phyloP scores from a whole-genome alignment of 441 rosid genomes.

The Pelargonium fulgidum region DNA sequence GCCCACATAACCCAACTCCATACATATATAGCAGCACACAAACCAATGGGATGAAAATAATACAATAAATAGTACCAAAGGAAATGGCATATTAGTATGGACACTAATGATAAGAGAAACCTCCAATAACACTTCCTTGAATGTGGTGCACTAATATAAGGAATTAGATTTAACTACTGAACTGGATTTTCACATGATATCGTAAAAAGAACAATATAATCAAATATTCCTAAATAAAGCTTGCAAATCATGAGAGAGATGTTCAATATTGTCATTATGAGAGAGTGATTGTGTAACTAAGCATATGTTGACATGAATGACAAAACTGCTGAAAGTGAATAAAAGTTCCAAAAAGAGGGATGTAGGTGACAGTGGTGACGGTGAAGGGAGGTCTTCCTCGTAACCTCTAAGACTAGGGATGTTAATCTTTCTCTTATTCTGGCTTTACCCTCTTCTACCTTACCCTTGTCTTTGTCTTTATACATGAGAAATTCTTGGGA shows the following conservation, averaged over 20 bases:
- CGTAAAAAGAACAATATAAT: neutral
- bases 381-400: too few relatives aligned
- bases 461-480: too few relatives aligned
- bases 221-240: neutral
- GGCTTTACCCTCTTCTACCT: too few relatives aligned
- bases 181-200: too few relatives aligned
- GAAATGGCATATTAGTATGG: neutral
- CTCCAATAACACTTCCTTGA: neutral
- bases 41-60: neutral
- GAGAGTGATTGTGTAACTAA: neutral
- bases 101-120: neutral
- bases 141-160: neutral
- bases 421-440: too few relatives aligned
- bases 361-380: too few relatives aligned
- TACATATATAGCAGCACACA: neutral
- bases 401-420: too few relatives aligned
- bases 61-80: neutral
- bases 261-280: neutral
- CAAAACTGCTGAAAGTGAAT: neutral
- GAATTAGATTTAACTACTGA: too few relatives aligned
- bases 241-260: neutral
- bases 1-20: neutral
- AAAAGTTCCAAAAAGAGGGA: neutral
- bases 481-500: too few relatives aligned
- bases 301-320: neutral